Conservation (phyloP, 331 rosid species). For the Quercus tomentella region DNA sequence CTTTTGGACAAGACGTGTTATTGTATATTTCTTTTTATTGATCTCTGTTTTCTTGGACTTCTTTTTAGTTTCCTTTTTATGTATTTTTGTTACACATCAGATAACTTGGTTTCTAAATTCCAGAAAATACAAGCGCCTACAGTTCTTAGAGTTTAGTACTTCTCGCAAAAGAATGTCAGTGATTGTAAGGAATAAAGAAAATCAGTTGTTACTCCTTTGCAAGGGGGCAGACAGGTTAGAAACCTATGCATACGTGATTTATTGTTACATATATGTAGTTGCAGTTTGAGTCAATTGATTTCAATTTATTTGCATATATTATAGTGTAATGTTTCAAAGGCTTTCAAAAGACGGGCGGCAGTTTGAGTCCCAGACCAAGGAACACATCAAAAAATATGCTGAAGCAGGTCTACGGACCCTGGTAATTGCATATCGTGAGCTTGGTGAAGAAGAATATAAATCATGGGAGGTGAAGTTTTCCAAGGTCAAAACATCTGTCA, state of each 20-base stretch:
- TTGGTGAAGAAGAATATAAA: slow-evolving; percentile 55
- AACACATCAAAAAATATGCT: slow-evolving; percentile 61
- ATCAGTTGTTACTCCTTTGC: slow-evolving; percentile 55
- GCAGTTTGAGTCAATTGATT: slow-evolving; percentile 19
- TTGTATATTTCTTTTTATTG: not conserved
- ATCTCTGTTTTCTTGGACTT: not conserved
- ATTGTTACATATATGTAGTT: slow-evolving; percentile 7
- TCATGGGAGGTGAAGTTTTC: slow-evolving; percentile 58
- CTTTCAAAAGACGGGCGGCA: slow-evolving; percentile 55
- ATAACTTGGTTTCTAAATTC: not conserved
- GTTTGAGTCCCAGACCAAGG: slow-evolving; percentile 69
- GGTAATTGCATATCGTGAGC: slow-evolving; percentile 60
- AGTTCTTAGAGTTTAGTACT: slow-evolving; percentile 71
- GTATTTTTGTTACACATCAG: slow-evolving; percentile 1
- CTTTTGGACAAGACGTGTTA: not conserved
- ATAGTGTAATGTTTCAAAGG: slow-evolving; percentile 72
- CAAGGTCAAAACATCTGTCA: slow-evolving; percentile 53
- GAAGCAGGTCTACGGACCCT: slow-evolving; percentile 87
- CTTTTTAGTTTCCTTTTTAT: not conserved
- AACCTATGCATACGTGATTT: slow-evolving; percentile 10
- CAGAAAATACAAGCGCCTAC: slow-evolving; percentile 66
- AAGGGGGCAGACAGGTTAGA: slow-evolving; percentile 93
- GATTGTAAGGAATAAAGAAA: slow-evolving; percentile 60
- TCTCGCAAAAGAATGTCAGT: slow-evolving; percentile 91
- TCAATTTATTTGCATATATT: slow-evolving; percentile 21